A percentile compares a stretch with the other conserved stretches of the same genome.
Evolutionary conservation across 2,329 filamentous ascomycete genomes (phyloP).

Genomic region (Colletotrichum caudatum): DNA sequence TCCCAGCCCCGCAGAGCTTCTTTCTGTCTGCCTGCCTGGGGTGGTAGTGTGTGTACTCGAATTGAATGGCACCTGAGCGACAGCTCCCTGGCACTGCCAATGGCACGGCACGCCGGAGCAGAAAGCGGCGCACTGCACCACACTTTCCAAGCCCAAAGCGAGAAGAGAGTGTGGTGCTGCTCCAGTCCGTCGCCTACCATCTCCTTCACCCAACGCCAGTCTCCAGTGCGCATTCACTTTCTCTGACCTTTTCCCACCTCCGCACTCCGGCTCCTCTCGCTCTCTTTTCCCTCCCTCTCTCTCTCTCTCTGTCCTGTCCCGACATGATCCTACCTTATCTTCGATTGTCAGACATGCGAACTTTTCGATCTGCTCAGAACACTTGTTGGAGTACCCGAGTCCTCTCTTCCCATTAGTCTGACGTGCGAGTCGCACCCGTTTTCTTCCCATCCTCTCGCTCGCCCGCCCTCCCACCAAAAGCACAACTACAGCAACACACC

Average conservation of each 20-base stretch:
- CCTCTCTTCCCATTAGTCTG: conserved; percentile 40
- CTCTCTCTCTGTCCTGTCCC: conserved; percentile 32
- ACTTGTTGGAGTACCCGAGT: conserved; percentile 41
- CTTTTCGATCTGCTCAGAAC: conserved; percentile 37
- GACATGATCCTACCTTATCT: conserved; percentile 39
- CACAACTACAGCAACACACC: conserved; percentile 42
- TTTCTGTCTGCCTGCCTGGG: not conserved
- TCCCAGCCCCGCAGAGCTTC: conserved; percentile 33
- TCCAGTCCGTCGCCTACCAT: conserved; percentile 32
- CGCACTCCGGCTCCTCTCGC: conserved; percentile 34
- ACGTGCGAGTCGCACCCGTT: conserved; percentile 40
- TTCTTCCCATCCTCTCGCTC: conserved; percentile 37
- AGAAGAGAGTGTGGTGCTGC: conserved; percentile 34
- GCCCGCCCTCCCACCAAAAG: conserved; percentile 36
- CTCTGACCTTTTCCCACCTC: conserved; percentile 37
- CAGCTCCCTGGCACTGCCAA: conserved; percentile 1
- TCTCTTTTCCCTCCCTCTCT: not conserved
- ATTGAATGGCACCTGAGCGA: conserved; percentile 23
- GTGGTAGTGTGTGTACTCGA: not conserved
- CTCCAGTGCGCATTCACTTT: conserved; percentile 36
- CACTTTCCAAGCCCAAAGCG: conserved; percentile 38
- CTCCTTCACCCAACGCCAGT: conserved; percentile 39
- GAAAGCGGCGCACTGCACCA: conserved; percentile 31
- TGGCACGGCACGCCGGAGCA: conserved; percentile 30
- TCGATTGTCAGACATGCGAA: conserved; percentile 42